Percentiles rank a stretch among this genome's conserved stretches.
Conservation (phyloP, 805 yeast species). For the Ogataea dorogensis region DNA sequence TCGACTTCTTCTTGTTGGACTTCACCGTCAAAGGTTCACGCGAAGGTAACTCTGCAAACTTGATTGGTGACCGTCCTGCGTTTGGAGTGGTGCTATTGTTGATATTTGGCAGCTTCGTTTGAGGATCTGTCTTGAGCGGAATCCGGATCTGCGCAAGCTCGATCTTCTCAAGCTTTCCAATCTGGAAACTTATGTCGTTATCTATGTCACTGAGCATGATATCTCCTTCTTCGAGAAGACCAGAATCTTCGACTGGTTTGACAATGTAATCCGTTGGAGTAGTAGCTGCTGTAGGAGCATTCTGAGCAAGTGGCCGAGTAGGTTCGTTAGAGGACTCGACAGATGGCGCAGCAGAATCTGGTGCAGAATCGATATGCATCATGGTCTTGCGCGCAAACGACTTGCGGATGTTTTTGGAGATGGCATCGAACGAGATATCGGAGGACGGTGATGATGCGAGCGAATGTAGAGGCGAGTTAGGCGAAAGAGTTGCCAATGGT, state of each 20-base stretch:
- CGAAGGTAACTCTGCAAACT: constrained; percentile 34
- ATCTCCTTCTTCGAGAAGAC: constrained; percentile 18
- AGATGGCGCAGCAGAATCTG: too few relatives aligned
- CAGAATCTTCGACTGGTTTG: constrained; percentile 7
- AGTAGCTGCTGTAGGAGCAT: constrained; percentile 6
- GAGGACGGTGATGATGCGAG: constrained; percentile 3
- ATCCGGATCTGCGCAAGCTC: constrained; percentile 29
- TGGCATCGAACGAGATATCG: constrained; percentile 31
- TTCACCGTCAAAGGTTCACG: constrained; percentile 33
- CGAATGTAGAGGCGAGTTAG: background rate
- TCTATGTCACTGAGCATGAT: constrained; percentile 24
- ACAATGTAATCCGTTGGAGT: constrained; percentile 4
- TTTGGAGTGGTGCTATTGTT: constrained; percentile 25
- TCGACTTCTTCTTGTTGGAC: constrained; percentile 27
- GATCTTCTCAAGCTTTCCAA: constrained; percentile 31
- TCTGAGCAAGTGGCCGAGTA: constrained; percentile 3
- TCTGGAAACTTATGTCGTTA: constrained; percentile 25
- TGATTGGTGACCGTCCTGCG: constrained; percentile 29
- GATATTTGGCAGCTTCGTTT: constrained; percentile 16
- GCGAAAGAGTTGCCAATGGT: background rate
- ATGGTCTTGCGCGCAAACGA: constrained; percentile 28
- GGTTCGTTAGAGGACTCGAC: constrained; percentile 6
- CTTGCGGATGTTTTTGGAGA: constrained; percentile 31
- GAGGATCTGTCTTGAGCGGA: constrained; percentile 21
- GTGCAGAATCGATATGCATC: too few relatives aligned